Base-by-base conservation (phyloP, 2,329 filamentous ascomycete species). In the Albifimbria verrucaria region DNA sequence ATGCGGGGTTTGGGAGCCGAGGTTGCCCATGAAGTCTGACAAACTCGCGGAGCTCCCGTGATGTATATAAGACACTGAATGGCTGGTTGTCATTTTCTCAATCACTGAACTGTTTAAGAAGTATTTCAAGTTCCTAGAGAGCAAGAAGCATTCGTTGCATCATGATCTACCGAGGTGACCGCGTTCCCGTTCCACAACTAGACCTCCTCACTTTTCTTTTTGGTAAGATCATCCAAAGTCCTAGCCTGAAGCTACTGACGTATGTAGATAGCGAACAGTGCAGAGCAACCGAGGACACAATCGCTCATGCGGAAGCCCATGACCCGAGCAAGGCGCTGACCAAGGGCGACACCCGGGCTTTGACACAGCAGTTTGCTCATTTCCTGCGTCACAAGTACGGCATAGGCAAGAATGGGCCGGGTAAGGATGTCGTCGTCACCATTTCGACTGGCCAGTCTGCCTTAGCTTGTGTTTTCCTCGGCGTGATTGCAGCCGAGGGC, bases 401-500 rank as follows among this genome's bases (percentile, higher is more conserved):
- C 15, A 76, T 86, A 44, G 82, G 83, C 12, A 63, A 63, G 3
- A 52, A 71, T 12, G 79, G 80, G 0, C 70, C 75, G 0, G 74
- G 70, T 32, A 73, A 73, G 49, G 79, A 84, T 57, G 76, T 85
- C 4, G 78, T 85, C 15, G 77, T 83, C 4, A 73, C 77, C 18
- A 76, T 85, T 24, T 81, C 79, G 1, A 77, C 77, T 0, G 83
- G 83, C 2, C 79, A 85, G 57, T 76, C 77, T 45, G 70, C 83
- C 5, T 69, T 85, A 0, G 76, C 81, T 0, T 71, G 76, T 12
- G 57, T 82, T 1, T 81, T 82, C 60, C 85, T 75, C 57, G 79
- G 77, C 15, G 76, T 83, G 50, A 72, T 86, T 45, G 82, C 79
- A 3, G 81, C 82, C 2, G 82, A 78, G 1, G 83, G 81, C 18